These are phyloP conservation scores for Globisporangium rhizosaccharum DNA, from an alignment of 352 stramenopile genomes.

Conservation along the genomic window DNA sequence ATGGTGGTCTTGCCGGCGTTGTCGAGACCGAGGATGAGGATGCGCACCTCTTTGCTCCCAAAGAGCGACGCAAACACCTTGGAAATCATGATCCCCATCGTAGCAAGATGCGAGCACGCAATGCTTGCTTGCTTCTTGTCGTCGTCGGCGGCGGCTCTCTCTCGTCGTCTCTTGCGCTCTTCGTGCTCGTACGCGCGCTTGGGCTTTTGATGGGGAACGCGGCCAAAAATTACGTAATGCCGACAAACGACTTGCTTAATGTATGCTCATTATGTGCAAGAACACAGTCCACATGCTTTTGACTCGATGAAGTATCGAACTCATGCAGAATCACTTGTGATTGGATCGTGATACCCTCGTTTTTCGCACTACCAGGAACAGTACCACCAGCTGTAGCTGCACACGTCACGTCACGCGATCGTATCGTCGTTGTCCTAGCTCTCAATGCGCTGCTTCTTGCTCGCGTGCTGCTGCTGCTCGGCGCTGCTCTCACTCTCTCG, in stretches of 20 bases:
- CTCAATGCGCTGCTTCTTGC: slow-evolving; percentile 53
- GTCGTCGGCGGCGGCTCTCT: background rate
- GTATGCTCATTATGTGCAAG: background rate
- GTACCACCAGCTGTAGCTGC: slow-evolving; percentile 2
- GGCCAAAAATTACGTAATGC: background rate
- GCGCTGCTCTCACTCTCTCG: slow-evolving; percentile 2
- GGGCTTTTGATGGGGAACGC: background rate
- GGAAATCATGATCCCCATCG: slow-evolving; percentile 98
- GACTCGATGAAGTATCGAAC: background rate
- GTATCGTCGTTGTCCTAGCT: slow-evolving; percentile 4
- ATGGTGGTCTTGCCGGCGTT: slow-evolving; percentile 99
- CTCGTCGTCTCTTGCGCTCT: background rate
- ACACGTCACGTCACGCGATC: no score
- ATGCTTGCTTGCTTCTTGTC: background rate
- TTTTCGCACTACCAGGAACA: background rate
- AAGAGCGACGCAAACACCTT: slow-evolving; percentile 98
- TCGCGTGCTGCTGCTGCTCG: slow-evolving; percentile 31
- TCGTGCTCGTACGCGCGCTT: background rate
- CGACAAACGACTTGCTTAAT: background rate
- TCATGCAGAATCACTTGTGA: background rate
- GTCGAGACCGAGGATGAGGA: slow-evolving; percentile 99
- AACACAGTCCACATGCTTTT: background rate
- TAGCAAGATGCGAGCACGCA: background rate
- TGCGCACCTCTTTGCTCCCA: slow-evolving; percentile 98
- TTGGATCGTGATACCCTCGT: background rate